A percentile compares a stretch with the other conserved stretches of the same genome.
Evolutionary conservation across 352 stramenopile species (phyloP).

Genomic region (Halophytophthora polymorphica): DNA sequence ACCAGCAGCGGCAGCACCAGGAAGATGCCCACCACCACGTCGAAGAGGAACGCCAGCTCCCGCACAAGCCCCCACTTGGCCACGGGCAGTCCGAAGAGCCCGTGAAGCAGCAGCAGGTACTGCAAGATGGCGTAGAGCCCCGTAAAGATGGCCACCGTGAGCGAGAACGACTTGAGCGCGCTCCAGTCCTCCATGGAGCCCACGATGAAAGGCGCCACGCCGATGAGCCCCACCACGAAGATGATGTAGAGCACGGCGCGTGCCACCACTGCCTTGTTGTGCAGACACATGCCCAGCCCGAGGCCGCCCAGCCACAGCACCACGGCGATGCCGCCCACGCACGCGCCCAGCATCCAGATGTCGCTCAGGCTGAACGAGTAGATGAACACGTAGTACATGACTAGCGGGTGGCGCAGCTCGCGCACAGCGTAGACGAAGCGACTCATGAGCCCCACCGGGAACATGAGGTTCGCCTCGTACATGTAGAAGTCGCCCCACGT

Average conservation of each 20-base stretch:
- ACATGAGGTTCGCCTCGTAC: constrained; percentile 72
- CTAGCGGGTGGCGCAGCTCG: constrained; percentile 71
- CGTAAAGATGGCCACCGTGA: constrained; percentile 67
- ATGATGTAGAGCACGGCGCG: constrained; percentile 70
- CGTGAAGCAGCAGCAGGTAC: constrained; percentile 74
- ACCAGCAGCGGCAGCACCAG: constrained; percentile 69
- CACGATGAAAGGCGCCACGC: constrained; percentile 52
- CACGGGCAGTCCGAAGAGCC: constrained; percentile 55
- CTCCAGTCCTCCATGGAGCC: constrained; percentile 65
- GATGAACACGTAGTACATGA: constrained; percentile 85
- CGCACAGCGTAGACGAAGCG: constrained; percentile 71
- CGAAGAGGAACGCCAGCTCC: constrained; percentile 85
- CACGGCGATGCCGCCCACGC: constrained; percentile 54
- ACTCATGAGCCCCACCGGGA: constrained; percentile 54
- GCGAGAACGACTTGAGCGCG: constrained; percentile 62
- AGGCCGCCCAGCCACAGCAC: constrained; percentile 70
- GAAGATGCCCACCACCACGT: constrained; percentile 80
- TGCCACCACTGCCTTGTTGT: constrained; percentile 58
- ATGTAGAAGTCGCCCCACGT: constrained; percentile 79
- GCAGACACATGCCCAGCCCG: constrained; percentile 40
- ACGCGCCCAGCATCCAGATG: constrained; percentile 54
- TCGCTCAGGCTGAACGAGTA: constrained; percentile 68
- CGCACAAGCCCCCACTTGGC: constrained; percentile 66
- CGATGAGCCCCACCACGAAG: constrained; percentile 56
- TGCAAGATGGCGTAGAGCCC: constrained; percentile 74